Evolutionary conservation across 768 basidiomycete species (phyloP).

Genomic region (Gloeophyllum trabeum): DNA sequence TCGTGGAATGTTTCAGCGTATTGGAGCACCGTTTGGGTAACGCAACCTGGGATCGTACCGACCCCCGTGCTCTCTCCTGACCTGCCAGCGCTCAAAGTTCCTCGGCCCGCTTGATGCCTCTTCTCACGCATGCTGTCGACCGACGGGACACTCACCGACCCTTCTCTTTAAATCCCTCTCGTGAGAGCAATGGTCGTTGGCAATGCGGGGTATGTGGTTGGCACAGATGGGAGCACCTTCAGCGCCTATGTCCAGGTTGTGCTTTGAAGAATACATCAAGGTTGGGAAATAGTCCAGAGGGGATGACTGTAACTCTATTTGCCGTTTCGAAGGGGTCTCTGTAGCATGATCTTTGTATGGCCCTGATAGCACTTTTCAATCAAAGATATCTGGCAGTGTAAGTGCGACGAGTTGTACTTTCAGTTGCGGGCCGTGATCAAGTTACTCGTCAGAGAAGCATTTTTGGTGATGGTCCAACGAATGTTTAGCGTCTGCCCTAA

Average conservation of each 20-base stretch:
- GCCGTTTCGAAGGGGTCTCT: too few relatives aligned
- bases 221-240: constrained; percentile 70
- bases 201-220: constrained; percentile 44
- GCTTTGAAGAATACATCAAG: constrained; percentile 51
- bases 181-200: constrained; percentile 64
- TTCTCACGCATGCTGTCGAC: constrained; percentile 27
- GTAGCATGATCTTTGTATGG: too few relatives aligned
- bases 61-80: not conserved
- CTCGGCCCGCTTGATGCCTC: constrained; percentile 6
- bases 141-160: constrained; percentile 37
- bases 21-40: constrained; percentile 37
- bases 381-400: too few relatives aligned
- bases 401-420: too few relatives aligned
- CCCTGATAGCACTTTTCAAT: too few relatives aligned
- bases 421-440: too few relatives aligned
- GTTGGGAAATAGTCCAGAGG: too few relatives aligned
- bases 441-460: too few relatives aligned
- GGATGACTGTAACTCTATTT: too few relatives aligned
- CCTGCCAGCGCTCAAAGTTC: constrained; percentile 5
- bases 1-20: constrained; percentile 50
- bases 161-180: constrained; percentile 38
- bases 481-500: too few relatives aligned
- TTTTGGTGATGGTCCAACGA: too few relatives aligned
- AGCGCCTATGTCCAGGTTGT: constrained; percentile 59
- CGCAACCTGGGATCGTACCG: not conserved